Evolutionary conservation across 768 basidiomycete genomes (phyloP).

Genomic region (Nevesoporus exiguus): DNA sequence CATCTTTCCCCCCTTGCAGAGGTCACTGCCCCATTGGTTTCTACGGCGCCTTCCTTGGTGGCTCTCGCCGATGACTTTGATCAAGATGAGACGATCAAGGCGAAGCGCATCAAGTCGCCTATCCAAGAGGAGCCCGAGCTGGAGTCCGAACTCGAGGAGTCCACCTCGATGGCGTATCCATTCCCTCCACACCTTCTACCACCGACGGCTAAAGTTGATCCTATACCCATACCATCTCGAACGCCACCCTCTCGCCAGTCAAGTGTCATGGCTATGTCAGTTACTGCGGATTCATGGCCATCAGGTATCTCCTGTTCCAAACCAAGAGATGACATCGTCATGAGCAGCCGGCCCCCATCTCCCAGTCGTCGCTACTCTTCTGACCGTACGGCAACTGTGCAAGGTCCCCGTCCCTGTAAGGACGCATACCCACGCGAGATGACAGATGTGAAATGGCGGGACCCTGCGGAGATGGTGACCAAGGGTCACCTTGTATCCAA

Average conservation of each 20-base stretch:
- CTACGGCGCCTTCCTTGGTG: slow-evolving; percentile 27
- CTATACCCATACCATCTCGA: slow-evolving; percentile 32
- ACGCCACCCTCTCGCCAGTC: slow-evolving; percentile 26
- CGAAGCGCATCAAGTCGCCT: slow-evolving; percentile 17
- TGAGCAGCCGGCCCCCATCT: slow-evolving; percentile 29
- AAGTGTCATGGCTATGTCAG: slow-evolving; percentile 27
- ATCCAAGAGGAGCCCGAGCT: slow-evolving; percentile 23
- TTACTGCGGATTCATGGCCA: slow-evolving; percentile 23
- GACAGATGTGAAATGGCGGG: slow-evolving; percentile 21
- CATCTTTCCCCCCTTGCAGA: slow-evolving; percentile 33
- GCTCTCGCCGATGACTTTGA: slow-evolving; percentile 31
- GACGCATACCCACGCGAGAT: slow-evolving; percentile 20
- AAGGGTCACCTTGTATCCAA: slow-evolving; percentile 37
- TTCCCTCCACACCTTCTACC: slow-evolving; percentile 30
- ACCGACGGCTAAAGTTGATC: slow-evolving; percentile 15
- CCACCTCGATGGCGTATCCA: slow-evolving; percentile 11
- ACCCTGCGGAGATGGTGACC: slow-evolving; percentile 17
- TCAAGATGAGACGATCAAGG: slow-evolving; percentile 24
- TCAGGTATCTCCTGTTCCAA: slow-evolving; percentile 24
- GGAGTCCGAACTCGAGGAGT: slow-evolving; percentile 27
- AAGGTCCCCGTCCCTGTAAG: slow-evolving; percentile 20
- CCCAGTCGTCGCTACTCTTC: slow-evolving; percentile 24
- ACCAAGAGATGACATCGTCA: slow-evolving; percentile 28
- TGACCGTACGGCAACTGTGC: slow-evolving; percentile 15
- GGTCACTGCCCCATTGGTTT: slow-evolving; percentile 23